These are phyloP conservation scores for Lipomyces chichibuensis DNA, from an alignment of 805 yeast species.

Conservation along the genomic window DNA sequence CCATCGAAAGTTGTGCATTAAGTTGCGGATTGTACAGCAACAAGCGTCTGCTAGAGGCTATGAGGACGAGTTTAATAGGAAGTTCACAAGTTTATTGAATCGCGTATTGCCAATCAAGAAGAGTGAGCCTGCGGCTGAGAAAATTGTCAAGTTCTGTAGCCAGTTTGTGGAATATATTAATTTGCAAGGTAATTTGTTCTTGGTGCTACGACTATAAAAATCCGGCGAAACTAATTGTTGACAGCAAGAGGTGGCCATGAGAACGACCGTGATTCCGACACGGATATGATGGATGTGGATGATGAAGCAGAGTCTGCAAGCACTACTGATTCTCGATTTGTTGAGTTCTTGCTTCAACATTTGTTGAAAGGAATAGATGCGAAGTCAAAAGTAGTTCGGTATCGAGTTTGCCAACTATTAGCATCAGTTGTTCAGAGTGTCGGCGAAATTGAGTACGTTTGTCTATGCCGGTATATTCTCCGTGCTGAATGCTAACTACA, in stretches of 20 bases:
- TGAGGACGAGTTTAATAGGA: constrained; percentile 61
- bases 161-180: constrained; percentile 58
- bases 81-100: constrained; percentile 64
- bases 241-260: background rate
- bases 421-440: constrained; percentile 71
- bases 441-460: constrained; percentile 62
- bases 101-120: constrained; percentile 69
- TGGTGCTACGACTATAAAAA: background rate
- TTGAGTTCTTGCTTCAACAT: constrained; percentile 64
- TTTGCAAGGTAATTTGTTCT: constrained; percentile 20
- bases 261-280: constrained; percentile 31
- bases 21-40: constrained; percentile 60
- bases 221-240: background rate
- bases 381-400: constrained; percentile 74
- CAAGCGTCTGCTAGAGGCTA: constrained; percentile 57
- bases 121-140: constrained; percentile 71
- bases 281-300: constrained; percentile 40
- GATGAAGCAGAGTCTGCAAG: constrained; percentile 47
- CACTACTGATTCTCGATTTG: constrained; percentile 54
- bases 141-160: constrained; percentile 69
- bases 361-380: constrained; percentile 79
- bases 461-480: background rate
- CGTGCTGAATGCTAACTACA: background rate
- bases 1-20: constrained; percentile 71
- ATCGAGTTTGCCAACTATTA: constrained; percentile 73